Evolutionary conservation across 768 basidiomycete species (phyloP).

Genomic region (Hygrocybe coccinea): DNA sequence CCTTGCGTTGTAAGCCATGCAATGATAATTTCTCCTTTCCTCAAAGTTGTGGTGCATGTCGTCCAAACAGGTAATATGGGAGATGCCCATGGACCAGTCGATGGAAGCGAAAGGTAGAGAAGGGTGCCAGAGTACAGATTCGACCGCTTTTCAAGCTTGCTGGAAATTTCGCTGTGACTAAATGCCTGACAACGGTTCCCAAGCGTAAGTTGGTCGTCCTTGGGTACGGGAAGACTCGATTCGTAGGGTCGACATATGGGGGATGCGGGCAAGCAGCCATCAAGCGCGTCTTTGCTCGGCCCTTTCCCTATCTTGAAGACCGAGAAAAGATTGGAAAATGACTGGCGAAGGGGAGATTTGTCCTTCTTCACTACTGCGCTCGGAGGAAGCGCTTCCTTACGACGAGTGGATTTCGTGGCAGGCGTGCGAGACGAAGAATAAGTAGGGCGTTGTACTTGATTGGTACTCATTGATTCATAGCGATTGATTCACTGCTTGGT

Average conservation of each 20-base stretch:
- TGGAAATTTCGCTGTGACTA: slow-evolving; percentile 10
- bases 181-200: no score
- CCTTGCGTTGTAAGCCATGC: slow-evolving; percentile 42
- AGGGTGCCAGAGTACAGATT: slow-evolving; percentile 35
- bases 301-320: slow-evolving; percentile 49
- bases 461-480: slow-evolving; percentile 44
- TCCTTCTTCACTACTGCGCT: slow-evolving; percentile 28
- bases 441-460: slow-evolving; percentile 8
- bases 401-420: slow-evolving; percentile 15
- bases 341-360: slow-evolving; percentile 60
- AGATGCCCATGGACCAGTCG: slow-evolving; percentile 11
- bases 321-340: slow-evolving; percentile 57
- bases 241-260: slow-evolving; percentile 5
- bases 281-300: slow-evolving; percentile 19
- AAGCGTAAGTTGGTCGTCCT: no score
- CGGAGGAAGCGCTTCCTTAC: slow-evolving; percentile 11
- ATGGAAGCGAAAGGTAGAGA: slow-evolving; percentile 42
- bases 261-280: slow-evolving; percentile 5
- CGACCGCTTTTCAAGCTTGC: neutral
- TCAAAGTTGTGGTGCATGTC: slow-evolving; percentile 38
- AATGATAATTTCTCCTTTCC: slow-evolving; percentile 38
- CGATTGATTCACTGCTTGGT: slow-evolving; percentile 51
- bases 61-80: slow-evolving; percentile 44
- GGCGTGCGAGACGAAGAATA: slow-evolving; percentile 1
- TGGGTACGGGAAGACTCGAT: slow-evolving; percentile 8